Percentiles rank a stretch among this genome's conserved stretches.
Conservation (phyloP, 2,329 filamentous ascomycete species). For the Purpureocillium lavendulum region DNA sequence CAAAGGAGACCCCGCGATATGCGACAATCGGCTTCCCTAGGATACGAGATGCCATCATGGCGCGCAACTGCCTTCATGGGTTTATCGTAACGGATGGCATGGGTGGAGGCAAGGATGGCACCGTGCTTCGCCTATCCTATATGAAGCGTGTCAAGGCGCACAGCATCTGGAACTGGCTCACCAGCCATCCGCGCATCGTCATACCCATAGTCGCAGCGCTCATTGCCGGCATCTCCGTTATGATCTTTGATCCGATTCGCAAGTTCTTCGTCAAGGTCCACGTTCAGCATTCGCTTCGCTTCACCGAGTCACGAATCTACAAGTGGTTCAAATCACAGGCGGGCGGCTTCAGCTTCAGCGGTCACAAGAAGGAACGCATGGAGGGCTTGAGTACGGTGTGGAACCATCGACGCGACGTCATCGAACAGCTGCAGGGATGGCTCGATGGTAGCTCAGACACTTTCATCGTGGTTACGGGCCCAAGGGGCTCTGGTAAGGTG, state of each 20-base stretch:
- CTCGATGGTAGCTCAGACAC: constrained; percentile 82
- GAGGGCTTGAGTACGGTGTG: constrained; percentile 73
- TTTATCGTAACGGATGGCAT: constrained; percentile 59
- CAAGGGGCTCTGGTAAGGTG: constrained; percentile 82
- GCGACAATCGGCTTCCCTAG: constrained; percentile 71
- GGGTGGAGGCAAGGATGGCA: constrained; percentile 69
- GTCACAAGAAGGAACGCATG: constrained; percentile 46
- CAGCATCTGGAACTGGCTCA: constrained; percentile 80
- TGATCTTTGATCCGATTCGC: constrained; percentile 88
- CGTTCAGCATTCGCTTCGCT: constrained; percentile 67
- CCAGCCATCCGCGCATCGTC: constrained; percentile 78
- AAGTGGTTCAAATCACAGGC: constrained; percentile 64
- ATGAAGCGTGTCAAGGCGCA: constrained; percentile 69
- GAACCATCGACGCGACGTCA: constrained; percentile 76
- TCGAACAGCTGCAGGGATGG: constrained; percentile 77
- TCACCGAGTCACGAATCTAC: constrained; percentile 65
- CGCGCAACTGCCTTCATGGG: constrained; percentile 87
- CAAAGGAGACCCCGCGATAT: constrained; percentile 74
- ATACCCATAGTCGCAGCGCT: constrained; percentile 77
- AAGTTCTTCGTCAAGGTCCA: constrained; percentile 88
- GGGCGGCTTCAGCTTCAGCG: constrained; percentile 56
- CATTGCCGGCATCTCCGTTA: constrained; percentile 73
- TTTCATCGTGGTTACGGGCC: constrained; percentile 89
- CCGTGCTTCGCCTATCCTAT: constrained; percentile 73
- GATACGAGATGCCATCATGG: constrained; percentile 73